Evolutionary conservation across 257 asterid species (phyloP), one percentile per base, ranked within the genome.

Genomic region (Salvia rosmarinus): DNA sequence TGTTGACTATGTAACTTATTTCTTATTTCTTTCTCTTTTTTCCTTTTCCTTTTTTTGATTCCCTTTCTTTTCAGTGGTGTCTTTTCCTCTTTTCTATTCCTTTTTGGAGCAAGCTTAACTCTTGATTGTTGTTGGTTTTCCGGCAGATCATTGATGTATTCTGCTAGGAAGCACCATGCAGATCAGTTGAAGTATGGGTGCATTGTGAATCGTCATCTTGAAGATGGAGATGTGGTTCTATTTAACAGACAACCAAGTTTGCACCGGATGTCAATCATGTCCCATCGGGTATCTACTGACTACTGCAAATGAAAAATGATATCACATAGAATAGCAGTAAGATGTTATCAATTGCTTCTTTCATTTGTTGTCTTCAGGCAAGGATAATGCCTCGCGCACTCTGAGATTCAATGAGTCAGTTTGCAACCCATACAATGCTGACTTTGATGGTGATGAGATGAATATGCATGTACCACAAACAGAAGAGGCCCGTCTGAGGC

Each of bases 391-490:
- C 99, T 21, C 91, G 97, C 96, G 99, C 72, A 94, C 99, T 71
- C 81, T 94, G 83, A 82, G 97, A 77, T 94, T 94, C 77, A 94
- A 94, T 70, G 99, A 94, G 80, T 94, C 99, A 68, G 96, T 94
- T 79, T 94, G 99, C 84, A 94, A 94, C 67, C 99, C 99, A 30
- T 94, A 94, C 72, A 94, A 94, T 81, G 99, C 99, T 46, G 99
- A 94, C 83, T 94, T 94, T 77, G 99, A 94, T 83, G 99, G 99
- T 64, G 99, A 94, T 77, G 99, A 94, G 91, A 94, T 94, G 99
- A 94, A 91, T 80, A 88, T 94, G 97, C 97, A 94, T 80, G 99
- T 91, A 67, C 99, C 99, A 65, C 99, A 94, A 81, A 94, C 99
- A 30, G 97, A 87, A 80, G 97, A 94, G 86, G 97, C 97, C 11